phyloP scores from a whole-genome alignment of 441 rosid genomes.

The Erodium texanum region DNA sequence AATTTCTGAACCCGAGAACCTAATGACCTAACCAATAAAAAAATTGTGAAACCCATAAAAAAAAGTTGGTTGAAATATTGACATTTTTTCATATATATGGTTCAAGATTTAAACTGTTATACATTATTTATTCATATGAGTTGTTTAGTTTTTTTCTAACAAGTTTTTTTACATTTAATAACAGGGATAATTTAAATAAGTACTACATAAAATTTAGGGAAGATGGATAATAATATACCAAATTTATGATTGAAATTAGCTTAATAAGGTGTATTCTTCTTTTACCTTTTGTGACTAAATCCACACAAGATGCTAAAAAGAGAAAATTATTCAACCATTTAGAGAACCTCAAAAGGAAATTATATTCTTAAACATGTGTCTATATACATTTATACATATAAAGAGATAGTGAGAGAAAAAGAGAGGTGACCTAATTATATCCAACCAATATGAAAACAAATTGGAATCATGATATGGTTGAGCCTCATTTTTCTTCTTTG shows the following conservation, averaged over 20 bases:
- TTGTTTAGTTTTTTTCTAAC: too few relatives aligned
- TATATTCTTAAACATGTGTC: background rate
- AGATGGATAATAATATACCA: background rate
- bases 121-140: too few relatives aligned
- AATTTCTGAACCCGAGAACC: too few relatives aligned
- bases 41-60: too few relatives aligned
- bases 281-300: background rate
- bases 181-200: too few relatives aligned
- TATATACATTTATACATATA: background rate
- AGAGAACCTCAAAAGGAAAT: background rate
- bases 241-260: background rate
- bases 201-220: too few relatives aligned
- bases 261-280: background rate
- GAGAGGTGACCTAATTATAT: background rate
- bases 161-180: too few relatives aligned
- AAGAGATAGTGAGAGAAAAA: background rate
- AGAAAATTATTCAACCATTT: background rate
- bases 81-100: too few relatives aligned
- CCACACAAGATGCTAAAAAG: conserved; percentile 2
- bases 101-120: too few relatives aligned
- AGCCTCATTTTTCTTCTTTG: background rate
- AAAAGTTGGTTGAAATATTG: too few relatives aligned
- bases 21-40: too few relatives aligned
- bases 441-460: background rate
- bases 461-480: background rate